Evolutionary conservation across 345 rosid genomes (phyloP), one percentile per base, ranked within the genome.

Genomic region (Brassica incana): DNA sequence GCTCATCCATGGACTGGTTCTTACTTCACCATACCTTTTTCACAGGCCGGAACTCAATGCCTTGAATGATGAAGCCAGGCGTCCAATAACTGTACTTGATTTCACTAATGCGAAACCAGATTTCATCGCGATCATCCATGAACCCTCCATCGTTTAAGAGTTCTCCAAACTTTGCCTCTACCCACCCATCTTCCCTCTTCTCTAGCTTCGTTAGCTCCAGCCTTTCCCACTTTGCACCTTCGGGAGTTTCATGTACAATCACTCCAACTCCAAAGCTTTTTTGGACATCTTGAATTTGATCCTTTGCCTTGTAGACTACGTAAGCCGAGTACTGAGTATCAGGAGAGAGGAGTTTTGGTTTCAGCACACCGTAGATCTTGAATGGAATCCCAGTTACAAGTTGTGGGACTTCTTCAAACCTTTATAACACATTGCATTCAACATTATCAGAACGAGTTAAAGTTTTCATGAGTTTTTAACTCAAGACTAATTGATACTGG

Each of bases 41-140:
- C 32, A 60, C 7, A 7, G 81, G 81, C 0, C 81, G 67, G 16
- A 78, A 72, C 32, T 78, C 62, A 5, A 78, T 27, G 23, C 77
- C 81, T 43, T 72, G 62, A 56, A 78, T 65, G 72, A 72, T 72
- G 63, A 59, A 59, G 6, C 63, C 30, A 59, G 30, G 63, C 63
- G 25, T 59, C 63, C 63, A 58, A 59, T 59, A 59, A 0, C 6
- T 59, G 3, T 59, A 59, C 14, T 8, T 59, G 14, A 59, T 59
- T 59, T 59, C 63, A 20, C 30, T 59, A 8, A 59, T 59, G 27
- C n/a, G 1, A 12, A 63, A 63, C 8, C 4, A 1, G 30, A 63
- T 63, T 63, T 29, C 9, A 63, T 63, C 3, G 32, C 16, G 14
- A 62, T 8, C 64, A 23, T 23, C 64, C 63, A 59, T 59, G 30